Percentiles rank a stretch among this genome's conserved stretches.
phyloP scores from a whole-genome alignment of 164 flowering plant species.

The Vitis rupestris region DNA sequence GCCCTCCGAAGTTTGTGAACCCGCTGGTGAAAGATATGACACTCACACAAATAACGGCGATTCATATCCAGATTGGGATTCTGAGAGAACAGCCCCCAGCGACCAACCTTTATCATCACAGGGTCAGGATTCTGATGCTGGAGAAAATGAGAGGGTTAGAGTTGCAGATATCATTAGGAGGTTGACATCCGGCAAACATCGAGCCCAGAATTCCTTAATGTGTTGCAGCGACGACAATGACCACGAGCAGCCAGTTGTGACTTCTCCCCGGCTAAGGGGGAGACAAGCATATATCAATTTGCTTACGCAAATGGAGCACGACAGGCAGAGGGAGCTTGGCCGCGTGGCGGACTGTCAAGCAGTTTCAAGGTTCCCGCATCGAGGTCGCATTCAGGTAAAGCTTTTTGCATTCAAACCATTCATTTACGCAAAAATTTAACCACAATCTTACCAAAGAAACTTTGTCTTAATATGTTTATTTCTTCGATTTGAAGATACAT shows the following conservation, averaged over 20 bases:
- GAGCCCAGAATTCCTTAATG: constrained; percentile 13
- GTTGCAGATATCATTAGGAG: constrained; percentile 66
- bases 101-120: constrained; percentile 13
- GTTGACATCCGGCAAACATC: constrained; percentile 21
- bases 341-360: constrained; percentile 41
- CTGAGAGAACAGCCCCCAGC: constrained; percentile 20
- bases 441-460: too few species aligned
- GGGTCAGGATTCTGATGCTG: constrained; percentile 21
- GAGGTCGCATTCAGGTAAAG: constrained; percentile 77
- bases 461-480: too few species aligned
- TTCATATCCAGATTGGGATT: constrained; percentile 36
- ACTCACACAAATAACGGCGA: constrained; percentile 15
- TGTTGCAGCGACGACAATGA: constrained; percentile 31
- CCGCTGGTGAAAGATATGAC: constrained; percentile 19
- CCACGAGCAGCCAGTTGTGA: constrained; percentile 16
- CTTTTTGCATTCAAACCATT: too few species aligned
- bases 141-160: constrained; percentile 51
- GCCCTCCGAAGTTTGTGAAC: constrained; percentile 25
- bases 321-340: constrained; percentile 57
- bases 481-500: background rate
- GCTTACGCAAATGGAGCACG: constrained; percentile 54
- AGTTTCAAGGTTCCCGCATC: constrained; percentile 67
- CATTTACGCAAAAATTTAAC: too few species aligned
- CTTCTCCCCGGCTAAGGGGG: constrained; percentile 59
- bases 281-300: constrained; percentile 58